Base-by-base conservation (phyloP, 2,329 filamentous ascomycete genomes). In the Cladorrhinum sp. region DNA sequence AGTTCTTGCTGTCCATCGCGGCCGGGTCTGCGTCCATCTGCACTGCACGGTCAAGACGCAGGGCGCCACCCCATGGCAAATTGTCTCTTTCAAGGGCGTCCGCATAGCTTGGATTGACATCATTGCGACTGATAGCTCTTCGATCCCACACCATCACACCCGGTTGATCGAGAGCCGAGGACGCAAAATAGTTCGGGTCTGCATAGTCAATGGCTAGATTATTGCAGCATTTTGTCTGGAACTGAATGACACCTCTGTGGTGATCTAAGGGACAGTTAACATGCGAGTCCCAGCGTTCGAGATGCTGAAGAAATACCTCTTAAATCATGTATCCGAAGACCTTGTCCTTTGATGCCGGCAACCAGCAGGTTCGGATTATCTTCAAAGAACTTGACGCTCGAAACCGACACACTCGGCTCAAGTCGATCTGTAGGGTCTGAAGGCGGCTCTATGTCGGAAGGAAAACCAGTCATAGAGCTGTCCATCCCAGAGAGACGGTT, bases 171-270 rank as follows among this genome's bases (percentile, higher is more conserved):
- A 91, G 77, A 2, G 88, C 88, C 13, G 90, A 91, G 1, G 91
- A 93, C 1, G 91, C 87, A 75, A 95, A 93, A 73, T 92, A 93
- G 67, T 95, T 92, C 65, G 88, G 85, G 67, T 96, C 89, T 22
- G 86, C 79, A 62, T 90, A 90, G 75, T 95, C 90, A 62, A 95
- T 90, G 16, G 90, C 84, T 58, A 95, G 72, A 65, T 89, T 89
- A 67, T 89, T 89, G 71, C 86, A 87, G 68, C 85, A 87, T 66
- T 83, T 85, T 3, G 86, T 89, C 63, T 82, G 82, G 65, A 87
- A 88, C n/a, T 78, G 85, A 52, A 83, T 77, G 6, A 81, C 81
- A 20, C 79, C 77, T 13, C 78, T 77, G 32, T 81, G 76, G 36
- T 82, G 80, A 78, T 77, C 75, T 79, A 59, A 32, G 69, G 8